Evolutionary conservation across 2,329 filamentous ascomycete species (phyloP), one percentile per base, ranked within the genome.

Genomic region (Dothistroma septosporum): DNA sequence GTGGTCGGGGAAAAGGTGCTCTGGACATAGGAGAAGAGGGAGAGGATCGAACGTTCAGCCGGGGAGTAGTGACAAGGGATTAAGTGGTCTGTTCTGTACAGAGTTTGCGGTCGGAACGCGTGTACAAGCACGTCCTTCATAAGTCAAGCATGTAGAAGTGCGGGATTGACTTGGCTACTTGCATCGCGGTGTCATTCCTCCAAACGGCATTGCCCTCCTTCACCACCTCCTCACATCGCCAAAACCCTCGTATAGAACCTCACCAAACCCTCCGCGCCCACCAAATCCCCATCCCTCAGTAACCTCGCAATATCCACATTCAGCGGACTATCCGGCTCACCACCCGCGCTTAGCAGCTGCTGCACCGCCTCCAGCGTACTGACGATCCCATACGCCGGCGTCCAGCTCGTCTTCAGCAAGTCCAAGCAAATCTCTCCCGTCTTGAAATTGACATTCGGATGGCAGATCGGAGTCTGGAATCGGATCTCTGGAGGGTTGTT

Each of bases 391-490:
- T 96, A 94, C 19, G 91, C 87, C 0, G 92, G 90, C 61, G 90
- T 89, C 93, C 93, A 97, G 19, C 83, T 83, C 0, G 78, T 80
- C 62, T 84, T 86, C 55, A 99, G 82, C 64, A 97, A 82, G 73
- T 97, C 94, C 31, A 97, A 85, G 75, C 94, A 99, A 72, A 99
- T 94, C 77, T 97, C 92, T 68, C 94, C 94, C 2, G 86, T 92
- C 68, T 80, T 78, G 73, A 85, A 86, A 63, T 83, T 79, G 50
- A 89, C 86, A 76, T 97, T 97, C 53, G 92, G 87, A 78, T 96
- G 92, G 70, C 91, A 89, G 66, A 95, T 86, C 64, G 86, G 85
- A 37, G 92, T 99, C n/a, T 82, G 78, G 79, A 99, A 99, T 60
- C 78, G 81, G 66, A 99, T 87, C 46, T 80, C 82, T 0, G 94